These are phyloP conservation scores for Yamadazyma takamatsuzukensis DNA, from an alignment of 805 yeast species.

Conservation along the genomic window DNA sequence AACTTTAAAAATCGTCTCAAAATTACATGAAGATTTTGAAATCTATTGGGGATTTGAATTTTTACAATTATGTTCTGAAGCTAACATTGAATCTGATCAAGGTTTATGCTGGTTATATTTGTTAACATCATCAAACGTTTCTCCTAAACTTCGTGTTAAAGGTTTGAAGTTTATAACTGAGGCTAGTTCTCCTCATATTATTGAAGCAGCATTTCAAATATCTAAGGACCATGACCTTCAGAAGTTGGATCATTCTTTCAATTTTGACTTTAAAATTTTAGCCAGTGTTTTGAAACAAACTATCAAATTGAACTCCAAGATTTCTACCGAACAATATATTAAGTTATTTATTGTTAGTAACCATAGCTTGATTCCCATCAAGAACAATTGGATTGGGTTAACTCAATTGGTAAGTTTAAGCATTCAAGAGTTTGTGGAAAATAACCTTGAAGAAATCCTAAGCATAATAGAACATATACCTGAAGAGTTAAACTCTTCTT, in stretches of 20 bases:
- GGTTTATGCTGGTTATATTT: conserved; percentile 52
- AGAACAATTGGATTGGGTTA: conserved; percentile 75
- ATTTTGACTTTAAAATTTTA: conserved; percentile 2
- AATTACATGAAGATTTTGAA: no score
- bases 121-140: conserved; percentile 39
- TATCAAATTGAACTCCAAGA: conserved; percentile 14
- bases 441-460: conserved; percentile 19
- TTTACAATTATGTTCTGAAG: conserved; percentile 15
- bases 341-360: conserved; percentile 27
- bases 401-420: conserved; percentile 56
- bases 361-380: conserved; percentile 24
- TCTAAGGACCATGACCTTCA: conserved; percentile 12
- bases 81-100: conserved; percentile 19
- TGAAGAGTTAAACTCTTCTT: neutral
- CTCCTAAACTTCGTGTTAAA: conserved; percentile 28
- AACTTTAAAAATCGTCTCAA: no score
- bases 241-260: no score
- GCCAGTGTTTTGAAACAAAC: conserved; percentile 3
- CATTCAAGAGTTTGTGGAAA: conserved; percentile 54
- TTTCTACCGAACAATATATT: no score
- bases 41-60: neutral
- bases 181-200: conserved; percentile 2
- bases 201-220: conserved; percentile 32
- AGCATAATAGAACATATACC: conserved; percentile 11
- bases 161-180: conserved; percentile 28